Evolutionary conservation across 164 flowering plant species (phyloP).

Genomic region (Liriodendron chinense): DNA sequence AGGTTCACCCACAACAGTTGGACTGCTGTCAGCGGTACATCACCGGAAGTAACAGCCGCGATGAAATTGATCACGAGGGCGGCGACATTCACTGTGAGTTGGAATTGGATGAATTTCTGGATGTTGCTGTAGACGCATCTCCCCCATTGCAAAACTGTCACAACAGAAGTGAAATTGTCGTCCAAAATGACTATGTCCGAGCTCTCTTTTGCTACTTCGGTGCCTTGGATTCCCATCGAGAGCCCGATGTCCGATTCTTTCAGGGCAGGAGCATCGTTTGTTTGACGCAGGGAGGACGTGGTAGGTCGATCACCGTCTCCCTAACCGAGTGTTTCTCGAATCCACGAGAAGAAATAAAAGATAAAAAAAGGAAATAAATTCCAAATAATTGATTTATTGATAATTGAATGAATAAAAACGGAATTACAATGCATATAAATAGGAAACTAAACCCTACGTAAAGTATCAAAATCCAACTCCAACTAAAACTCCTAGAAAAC

Average conservation of each 20-base stretch:
- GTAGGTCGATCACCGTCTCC: no score
- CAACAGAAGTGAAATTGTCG: slow-evolving; percentile 56
- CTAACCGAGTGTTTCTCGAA: no score
- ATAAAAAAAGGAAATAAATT: no score
- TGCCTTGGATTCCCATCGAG: slow-evolving; percentile 67
- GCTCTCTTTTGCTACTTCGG: slow-evolving; percentile 68
- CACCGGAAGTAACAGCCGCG: slow-evolving; percentile 57
- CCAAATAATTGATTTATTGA: no score
- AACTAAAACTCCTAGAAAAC: no score
- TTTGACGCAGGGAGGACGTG: no score
- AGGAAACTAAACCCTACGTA: no score
- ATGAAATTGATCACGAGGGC: slow-evolving; percentile 58
- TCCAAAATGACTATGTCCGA: slow-evolving; percentile 64
- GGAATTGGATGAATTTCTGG: slow-evolving; percentile 75
- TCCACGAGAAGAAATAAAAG: no score
- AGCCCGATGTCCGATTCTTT: slow-evolving; percentile 65
- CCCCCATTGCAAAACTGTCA: slow-evolving; percentile 51
- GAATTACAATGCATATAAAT: no score
- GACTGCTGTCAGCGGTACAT: slow-evolving; percentile 56
- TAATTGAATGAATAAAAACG: no score
- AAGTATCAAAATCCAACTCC: no score
- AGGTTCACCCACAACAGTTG: slow-evolving; percentile 73
- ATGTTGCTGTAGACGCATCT: slow-evolving; percentile 62
- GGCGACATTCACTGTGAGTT: slow-evolving; percentile 60
- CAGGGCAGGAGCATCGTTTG: slow-evolving; percentile 56